Conservation (phyloP, 768 basidiomycete species). For the Tephrocybe sp. region DNA sequence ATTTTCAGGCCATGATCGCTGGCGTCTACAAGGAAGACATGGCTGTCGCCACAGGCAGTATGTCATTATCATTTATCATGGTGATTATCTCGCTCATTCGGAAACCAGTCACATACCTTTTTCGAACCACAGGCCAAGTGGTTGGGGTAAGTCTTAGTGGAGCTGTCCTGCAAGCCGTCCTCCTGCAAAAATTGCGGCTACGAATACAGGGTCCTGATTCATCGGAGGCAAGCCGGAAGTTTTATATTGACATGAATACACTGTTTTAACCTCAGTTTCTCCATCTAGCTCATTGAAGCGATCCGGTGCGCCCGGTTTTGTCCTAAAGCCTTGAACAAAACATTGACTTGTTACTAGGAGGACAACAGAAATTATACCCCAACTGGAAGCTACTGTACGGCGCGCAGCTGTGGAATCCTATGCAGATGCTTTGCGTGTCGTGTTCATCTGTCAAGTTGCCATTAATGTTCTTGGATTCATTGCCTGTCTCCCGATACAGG, state of each 20-base stretch:
- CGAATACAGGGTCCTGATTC: slow-evolving; percentile 80
- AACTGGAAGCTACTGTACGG: slow-evolving; percentile 52
- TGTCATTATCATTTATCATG: slow-evolving; percentile 32
- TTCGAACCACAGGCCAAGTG: slow-evolving; percentile 93
- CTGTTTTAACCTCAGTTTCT: slow-evolving; percentile 11
- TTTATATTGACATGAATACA: slow-evolving; percentile 9
- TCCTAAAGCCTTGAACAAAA: neutral
- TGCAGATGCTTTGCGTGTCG: slow-evolving; percentile 73
- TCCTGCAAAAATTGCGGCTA: slow-evolving; percentile 66
- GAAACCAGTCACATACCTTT: slow-evolving; percentile 81
- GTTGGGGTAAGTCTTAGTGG: slow-evolving; percentile 90
- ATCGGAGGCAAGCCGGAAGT: slow-evolving; percentile 52
- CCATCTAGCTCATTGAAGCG: slow-evolving; percentile 62
- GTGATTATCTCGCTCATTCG: slow-evolving; percentile 2
- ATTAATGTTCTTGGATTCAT: slow-evolving; percentile 68
- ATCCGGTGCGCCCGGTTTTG: slow-evolving; percentile 49
- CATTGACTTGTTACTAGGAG: slow-evolving; percentile 45
- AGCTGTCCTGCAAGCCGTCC: slow-evolving; percentile 78
- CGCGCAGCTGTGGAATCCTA: slow-evolving; percentile 75
- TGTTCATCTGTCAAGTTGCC: slow-evolving; percentile 79
- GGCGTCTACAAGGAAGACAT: slow-evolving; percentile 77
- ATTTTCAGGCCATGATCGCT: slow-evolving; percentile 79
- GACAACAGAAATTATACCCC: slow-evolving; percentile 70
- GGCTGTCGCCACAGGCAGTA: slow-evolving; percentile 89
- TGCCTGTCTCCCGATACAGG: slow-evolving; percentile 73